A percentile compares a stretch with the other conserved stretches of the same genome.
Conservation (phyloP, 2,329 filamentous ascomycete species). For the Fusarium torulosum region DNA sequence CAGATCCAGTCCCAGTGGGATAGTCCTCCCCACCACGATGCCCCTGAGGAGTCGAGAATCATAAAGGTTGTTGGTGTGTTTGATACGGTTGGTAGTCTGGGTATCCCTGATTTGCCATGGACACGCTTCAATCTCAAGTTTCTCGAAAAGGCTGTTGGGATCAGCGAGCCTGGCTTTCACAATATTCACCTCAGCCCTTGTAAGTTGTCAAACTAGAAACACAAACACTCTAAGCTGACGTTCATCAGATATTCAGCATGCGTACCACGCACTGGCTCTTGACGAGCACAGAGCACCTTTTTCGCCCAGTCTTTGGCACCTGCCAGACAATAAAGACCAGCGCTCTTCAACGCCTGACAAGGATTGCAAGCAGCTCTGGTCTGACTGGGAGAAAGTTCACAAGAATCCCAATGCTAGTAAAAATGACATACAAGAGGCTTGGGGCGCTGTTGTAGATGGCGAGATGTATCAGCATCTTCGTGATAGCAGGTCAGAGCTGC, state of each 20-base stretch:
- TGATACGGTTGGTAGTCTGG: slow-evolving; percentile 46
- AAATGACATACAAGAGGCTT: slow-evolving; percentile 25
- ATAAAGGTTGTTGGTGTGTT: slow-evolving; percentile 46
- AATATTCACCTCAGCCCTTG: slow-evolving; percentile 46
- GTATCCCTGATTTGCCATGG: slow-evolving; percentile 45
- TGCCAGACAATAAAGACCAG: slow-evolving; percentile 22
- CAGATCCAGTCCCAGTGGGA: slow-evolving; percentile 30
- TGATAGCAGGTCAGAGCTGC: slow-evolving; percentile 32
- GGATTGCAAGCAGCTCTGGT: slow-evolving; percentile 24
- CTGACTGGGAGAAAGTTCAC: slow-evolving; percentile 19
- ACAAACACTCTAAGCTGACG: slow-evolving; percentile 13
- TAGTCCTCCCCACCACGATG: slow-evolving; percentile 41
- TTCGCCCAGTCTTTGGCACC: slow-evolving; percentile 50
- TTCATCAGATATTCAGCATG: slow-evolving; percentile 59
- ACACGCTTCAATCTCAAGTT: slow-evolving; percentile 42
- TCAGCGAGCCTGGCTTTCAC: slow-evolving; percentile 41
- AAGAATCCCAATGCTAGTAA: slow-evolving; percentile 23
- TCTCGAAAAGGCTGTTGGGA: slow-evolving; percentile 36
- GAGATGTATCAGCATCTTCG: slow-evolving; percentile 36
- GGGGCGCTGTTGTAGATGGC: slow-evolving; percentile 36
- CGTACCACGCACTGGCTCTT: slow-evolving; percentile 67
- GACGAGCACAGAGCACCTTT: slow-evolving; percentile 61
- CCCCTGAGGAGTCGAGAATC: slow-evolving; percentile 37
- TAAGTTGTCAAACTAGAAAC: slow-evolving; percentile 21
- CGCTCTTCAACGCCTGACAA: slow-evolving; percentile 16